These are phyloP conservation scores for Kazachstania taianensis DNA, from an alignment of 805 yeast species.

Conservation along the genomic window DNA sequence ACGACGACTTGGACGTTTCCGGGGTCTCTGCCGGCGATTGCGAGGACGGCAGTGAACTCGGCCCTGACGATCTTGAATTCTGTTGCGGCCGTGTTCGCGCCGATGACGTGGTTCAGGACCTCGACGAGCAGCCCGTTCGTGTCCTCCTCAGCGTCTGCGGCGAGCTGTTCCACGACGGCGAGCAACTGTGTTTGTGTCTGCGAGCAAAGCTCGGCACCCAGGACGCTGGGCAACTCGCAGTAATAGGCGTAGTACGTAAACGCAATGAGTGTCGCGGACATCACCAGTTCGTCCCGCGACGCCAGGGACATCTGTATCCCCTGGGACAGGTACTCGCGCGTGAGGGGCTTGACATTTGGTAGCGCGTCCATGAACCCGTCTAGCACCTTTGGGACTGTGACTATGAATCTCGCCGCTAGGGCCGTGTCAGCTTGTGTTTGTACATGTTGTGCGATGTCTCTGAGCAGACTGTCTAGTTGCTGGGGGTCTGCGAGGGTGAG, in stretches of 20 bases:
- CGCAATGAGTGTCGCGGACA: constrained; percentile 35
- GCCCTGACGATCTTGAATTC: constrained; percentile 24
- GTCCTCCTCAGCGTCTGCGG: constrained; percentile 66
- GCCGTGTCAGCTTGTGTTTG: constrained; percentile 26
- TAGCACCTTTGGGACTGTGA: constrained; percentile 47
- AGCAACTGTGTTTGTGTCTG: constrained; percentile 23
- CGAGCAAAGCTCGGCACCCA: constrained; percentile 14
- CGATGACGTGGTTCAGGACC: constrained; percentile 39
- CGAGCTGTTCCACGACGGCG: constrained; percentile 34
- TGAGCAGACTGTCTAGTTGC: constrained; percentile 2
- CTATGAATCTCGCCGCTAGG: constrained; percentile 39
- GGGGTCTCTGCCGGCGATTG: constrained; percentile 61
- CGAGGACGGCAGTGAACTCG: constrained; percentile 46
- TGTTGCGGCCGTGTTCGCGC: constrained; percentile 27
- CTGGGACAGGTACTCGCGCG: constrained; percentile 18
- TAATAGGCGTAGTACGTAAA: constrained; percentile 41
- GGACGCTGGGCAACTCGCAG: constrained; percentile 23
- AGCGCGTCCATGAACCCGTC: constrained; percentile 38
- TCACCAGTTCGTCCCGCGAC: constrained; percentile 24
- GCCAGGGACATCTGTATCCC: constrained; percentile 20
- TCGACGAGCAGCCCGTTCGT: constrained; percentile 67
- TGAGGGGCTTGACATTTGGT: constrained; percentile 26
- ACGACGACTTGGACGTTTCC: constrained; percentile 60
- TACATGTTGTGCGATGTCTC: constrained; percentile 7
- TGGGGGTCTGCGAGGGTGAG: not conserved